Conservation (phyloP, 1,284 basidiomycete genomes). For the Puccinia triticina region DNA sequence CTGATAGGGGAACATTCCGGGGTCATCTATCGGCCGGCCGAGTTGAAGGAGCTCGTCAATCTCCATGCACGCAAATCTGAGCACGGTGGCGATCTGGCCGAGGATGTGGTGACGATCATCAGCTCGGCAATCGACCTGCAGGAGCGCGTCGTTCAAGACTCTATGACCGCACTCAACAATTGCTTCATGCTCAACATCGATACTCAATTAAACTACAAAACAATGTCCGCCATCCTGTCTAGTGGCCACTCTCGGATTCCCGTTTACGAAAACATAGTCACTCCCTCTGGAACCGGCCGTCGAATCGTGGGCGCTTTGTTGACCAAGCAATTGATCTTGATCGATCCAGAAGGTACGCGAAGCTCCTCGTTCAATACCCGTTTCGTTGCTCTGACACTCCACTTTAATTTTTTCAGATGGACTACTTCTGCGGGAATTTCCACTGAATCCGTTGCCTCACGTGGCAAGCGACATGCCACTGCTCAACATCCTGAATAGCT, state of each 20-base stretch:
- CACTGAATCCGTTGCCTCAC: conserved; percentile 80
- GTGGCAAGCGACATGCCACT: conserved; percentile 83
- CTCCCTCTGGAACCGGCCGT: background rate
- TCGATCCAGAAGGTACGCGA: conserved; percentile 43
- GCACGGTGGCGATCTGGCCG: conserved; percentile 70
- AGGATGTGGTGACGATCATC: conserved; percentile 75
- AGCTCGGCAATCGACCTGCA: conserved; percentile 74
- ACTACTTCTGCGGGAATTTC: conserved; percentile 74
- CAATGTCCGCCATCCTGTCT: conserved; percentile 72
- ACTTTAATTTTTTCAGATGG: conserved; percentile 65
- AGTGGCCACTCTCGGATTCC: conserved; percentile 73
- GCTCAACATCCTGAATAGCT: conserved; percentile 81
- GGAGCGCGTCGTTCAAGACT: conserved; percentile 69
- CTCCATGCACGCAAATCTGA: conserved; percentile 68
- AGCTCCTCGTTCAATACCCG: background rate
- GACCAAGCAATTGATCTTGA: conserved; percentile 46
- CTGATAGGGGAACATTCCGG: conserved; percentile 65
- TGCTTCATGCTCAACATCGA: conserved; percentile 79
- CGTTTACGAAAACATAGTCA: conserved; percentile 59
- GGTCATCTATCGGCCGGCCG: conserved; percentile 61
- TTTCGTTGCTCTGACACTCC: background rate
- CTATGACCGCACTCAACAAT: conserved; percentile 76
- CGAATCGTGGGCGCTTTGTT: conserved; percentile 39
- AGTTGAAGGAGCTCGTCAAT: conserved; percentile 74
- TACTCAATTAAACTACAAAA: conserved; percentile 72